A percentile compares a stretch with the other conserved stretches of the same genome.
phyloP scores from a whole-genome alignment of 2,329 filamentous ascomycete genomes.

The Aspergillus intermedius region DNA sequence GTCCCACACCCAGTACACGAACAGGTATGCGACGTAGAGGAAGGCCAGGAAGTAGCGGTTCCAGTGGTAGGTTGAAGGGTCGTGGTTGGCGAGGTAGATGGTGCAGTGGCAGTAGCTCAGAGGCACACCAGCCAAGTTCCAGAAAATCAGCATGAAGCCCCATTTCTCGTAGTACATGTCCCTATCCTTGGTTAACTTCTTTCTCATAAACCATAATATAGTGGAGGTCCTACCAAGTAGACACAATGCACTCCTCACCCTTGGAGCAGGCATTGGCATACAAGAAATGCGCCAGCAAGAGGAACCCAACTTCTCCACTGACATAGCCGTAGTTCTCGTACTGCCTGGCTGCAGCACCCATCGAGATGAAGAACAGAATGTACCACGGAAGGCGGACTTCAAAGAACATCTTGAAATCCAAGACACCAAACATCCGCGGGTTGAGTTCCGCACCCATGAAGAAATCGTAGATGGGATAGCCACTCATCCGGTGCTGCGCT shows the following conservation, averaged over 20 bases:
- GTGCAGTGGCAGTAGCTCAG: conserved; percentile 92
- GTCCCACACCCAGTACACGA: conserved; percentile 88
- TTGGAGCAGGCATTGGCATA: conserved; percentile 91
- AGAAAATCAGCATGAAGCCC: conserved; percentile 97
- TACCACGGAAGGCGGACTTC: conserved; percentile 91
- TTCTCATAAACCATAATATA: background rate
- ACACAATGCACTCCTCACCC: conserved; percentile 83
- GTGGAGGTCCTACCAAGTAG: conserved; percentile 59
- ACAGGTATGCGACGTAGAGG: conserved; percentile 66
- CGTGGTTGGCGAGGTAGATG: conserved; percentile 78
- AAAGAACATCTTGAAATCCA: conserved; percentile 95
- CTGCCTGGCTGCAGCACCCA: conserved; percentile 72
- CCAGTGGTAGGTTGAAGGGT: conserved; percentile 70
- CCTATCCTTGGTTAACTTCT: conserved; percentile 35
- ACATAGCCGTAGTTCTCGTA: conserved; percentile 82
- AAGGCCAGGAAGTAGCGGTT: conserved; percentile 59
- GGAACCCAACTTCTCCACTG: conserved; percentile 73
- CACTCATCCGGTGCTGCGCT: conserved; percentile 86
- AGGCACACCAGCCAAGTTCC: conserved; percentile 88
- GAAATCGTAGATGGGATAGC: conserved; percentile 73
- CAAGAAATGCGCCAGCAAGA: conserved; percentile 83
- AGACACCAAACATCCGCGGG: conserved; percentile 72
- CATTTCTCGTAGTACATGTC: conserved; percentile 98
- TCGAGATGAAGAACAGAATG: conserved; percentile 72
- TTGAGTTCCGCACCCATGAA: conserved; percentile 88